These are phyloP conservation scores for Porcisia hertigi DNA, from an alignment of 208 protist species.

Conservation along the genomic window DNA sequence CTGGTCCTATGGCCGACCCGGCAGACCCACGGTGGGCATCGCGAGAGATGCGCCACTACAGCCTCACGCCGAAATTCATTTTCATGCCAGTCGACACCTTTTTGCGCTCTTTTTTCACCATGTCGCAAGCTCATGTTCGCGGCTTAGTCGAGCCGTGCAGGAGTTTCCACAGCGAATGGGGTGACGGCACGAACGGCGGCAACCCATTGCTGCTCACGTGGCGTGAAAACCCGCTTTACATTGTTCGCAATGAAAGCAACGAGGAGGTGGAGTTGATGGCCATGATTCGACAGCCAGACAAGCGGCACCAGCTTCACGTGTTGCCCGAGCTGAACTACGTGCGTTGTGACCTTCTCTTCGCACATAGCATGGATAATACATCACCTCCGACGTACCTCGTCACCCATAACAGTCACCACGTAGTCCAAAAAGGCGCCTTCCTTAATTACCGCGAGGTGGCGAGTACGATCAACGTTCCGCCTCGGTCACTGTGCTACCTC, in stretches of 20 bases:
- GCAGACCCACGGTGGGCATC: slow-evolving; percentile 48
- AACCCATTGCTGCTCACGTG: slow-evolving; percentile 69
- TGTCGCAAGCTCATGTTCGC: slow-evolving; percentile 45
- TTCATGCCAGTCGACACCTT: slow-evolving; percentile 65
- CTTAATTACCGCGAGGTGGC: slow-evolving; percentile 66
- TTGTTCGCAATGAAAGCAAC: slow-evolving; percentile 44
- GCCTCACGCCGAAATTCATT: slow-evolving; percentile 39
- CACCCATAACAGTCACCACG: slow-evolving; percentile 75
- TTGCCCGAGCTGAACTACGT: slow-evolving; percentile 64
- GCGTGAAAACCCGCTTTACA: slow-evolving; percentile 76
- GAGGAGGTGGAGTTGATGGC: slow-evolving; percentile 50
- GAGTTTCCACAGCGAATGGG: slow-evolving; percentile 79
- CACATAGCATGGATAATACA: slow-evolving; percentile 37
- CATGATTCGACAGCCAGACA: slow-evolving; percentile 76
- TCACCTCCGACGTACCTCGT: slow-evolving; percentile 71
- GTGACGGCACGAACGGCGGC: slow-evolving; percentile 63
- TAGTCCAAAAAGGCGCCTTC: slow-evolving; percentile 67
- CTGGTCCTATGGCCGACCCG: slow-evolving; percentile 55
- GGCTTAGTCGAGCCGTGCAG: slow-evolving; percentile 42
- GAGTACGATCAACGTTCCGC: slow-evolving; percentile 53
- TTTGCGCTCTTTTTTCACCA: slow-evolving; percentile 38
- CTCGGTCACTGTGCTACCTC: slow-evolving; percentile 67
- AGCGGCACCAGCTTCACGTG: slow-evolving; percentile 69
- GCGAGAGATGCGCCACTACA: slow-evolving; percentile 23
- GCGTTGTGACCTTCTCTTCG: slow-evolving; percentile 61